Base-by-base conservation (phyloP, 768 basidiomycete species). In the Leccinum subtestaceum region DNA sequence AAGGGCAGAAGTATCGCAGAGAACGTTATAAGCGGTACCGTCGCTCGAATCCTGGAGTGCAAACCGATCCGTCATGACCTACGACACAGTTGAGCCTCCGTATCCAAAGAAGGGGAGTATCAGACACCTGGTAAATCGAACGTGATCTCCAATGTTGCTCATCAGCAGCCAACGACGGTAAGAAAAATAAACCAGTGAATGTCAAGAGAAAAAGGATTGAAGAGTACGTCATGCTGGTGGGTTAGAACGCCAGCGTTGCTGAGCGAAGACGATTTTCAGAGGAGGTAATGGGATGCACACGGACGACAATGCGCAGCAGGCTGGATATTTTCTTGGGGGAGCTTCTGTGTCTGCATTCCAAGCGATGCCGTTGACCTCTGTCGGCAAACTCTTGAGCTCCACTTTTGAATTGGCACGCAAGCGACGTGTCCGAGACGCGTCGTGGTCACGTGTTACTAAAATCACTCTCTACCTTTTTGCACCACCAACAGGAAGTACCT, bases 51-150 rank as follows among this genome's bases (percentile, higher is more conserved):
- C 74, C 38, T 78, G 77, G 6, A 81, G 80, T 13, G 85, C 84
- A 63, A 85, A 86, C n/a, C 85, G 74, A 63, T 86, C 85, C 1
- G 84, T 84, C 38, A 86, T 71, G 32, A 85, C 53, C 78, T 81
- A 55, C 19, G 15, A 45, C 21, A 17, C 27, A 6, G 12, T 43
- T 60, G 19, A 63, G 56, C 19, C 32, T 34, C 53, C 32, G 13
- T 19, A 2, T 13, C 45, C 15, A 52, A 3, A 9, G 7, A 34
- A 15, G 11, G 32, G 1, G 19, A n/a, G 21, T 11, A 19, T 47
- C 15, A 5, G 32, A 65, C 65, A 72, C 80, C 75, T 85, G 83
- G 67, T 85, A 85, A 62, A 85, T 83, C 13, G 83, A 76, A 19
- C 81, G 74, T 52, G 75, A 74, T 54, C 79, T 78, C 84, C 81